phyloP scores from a whole-genome alignment of 1,284 basidiomycete genomes.

The Ganoderma meredithae region DNA sequence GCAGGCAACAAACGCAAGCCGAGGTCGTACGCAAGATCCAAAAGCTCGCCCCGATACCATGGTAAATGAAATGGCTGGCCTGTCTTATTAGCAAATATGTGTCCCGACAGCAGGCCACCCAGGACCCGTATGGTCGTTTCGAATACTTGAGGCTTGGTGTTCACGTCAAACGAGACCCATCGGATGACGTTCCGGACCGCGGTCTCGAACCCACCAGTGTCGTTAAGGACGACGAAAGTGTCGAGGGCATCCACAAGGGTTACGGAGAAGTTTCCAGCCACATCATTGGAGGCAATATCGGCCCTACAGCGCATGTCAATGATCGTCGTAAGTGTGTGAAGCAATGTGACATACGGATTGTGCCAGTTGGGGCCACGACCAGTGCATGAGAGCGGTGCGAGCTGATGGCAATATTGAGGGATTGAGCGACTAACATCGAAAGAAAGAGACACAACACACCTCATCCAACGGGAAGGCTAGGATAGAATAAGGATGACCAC shows the following conservation, averaged over 20 bases:
- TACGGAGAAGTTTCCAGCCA: constrained; percentile 86
- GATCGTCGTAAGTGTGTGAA: background rate
- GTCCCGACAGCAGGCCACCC: constrained; percentile 88
- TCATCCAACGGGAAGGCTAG: constrained; percentile 85
- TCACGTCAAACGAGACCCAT: constrained; percentile 86
- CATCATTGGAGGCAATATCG: constrained; percentile 82
- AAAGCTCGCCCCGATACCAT: constrained; percentile 79
- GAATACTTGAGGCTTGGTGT: constrained; percentile 92
- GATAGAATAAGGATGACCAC: background rate
- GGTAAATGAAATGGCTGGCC: constrained; percentile 75
- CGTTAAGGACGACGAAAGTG: constrained; percentile 80
- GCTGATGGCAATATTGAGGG: constrained; percentile 48
- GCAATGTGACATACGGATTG: constrained; percentile 64
- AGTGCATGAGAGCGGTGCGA: constrained; percentile 86
- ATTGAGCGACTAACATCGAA: background rate
- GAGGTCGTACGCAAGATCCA: constrained; percentile 84
- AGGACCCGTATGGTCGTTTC: constrained; percentile 91
- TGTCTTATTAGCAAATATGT: constrained; percentile 77
- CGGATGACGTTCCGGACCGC: constrained; percentile 80
- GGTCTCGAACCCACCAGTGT: constrained; percentile 74
- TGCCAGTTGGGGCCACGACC: constrained; percentile 84
- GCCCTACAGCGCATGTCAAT: constrained; percentile 47
- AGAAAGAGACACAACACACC: constrained; percentile 53
- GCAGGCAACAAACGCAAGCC: constrained; percentile 87
- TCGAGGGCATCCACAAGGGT: constrained; percentile 87